These are phyloP conservation scores for Picochlorum sp. DNA, from an alignment of 139 green algal species.

Conservation along the genomic window DNA sequence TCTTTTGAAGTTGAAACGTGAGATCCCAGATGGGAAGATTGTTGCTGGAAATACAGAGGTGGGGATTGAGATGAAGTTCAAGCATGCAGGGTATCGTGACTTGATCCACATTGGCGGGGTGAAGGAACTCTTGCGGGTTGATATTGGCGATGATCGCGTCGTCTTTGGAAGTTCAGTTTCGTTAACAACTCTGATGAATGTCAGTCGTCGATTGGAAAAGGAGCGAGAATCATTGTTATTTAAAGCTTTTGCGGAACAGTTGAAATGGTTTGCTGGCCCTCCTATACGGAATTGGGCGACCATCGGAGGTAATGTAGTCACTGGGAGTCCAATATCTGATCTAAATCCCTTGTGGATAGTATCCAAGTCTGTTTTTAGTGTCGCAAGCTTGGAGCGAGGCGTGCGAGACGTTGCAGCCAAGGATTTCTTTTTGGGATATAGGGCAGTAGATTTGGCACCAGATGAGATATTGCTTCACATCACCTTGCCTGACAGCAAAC, in stretches of 20 bases:
- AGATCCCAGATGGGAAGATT: constrained; percentile 56
- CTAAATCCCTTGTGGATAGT: constrained; percentile 89
- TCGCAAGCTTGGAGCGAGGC: constrained; percentile 29
- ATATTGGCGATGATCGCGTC: constrained; percentile 43
- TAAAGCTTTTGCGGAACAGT: constrained; percentile 73
- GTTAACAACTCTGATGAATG: constrained; percentile 53
- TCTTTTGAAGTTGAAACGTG: constrained; percentile 66
- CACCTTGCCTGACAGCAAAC: constrained; percentile 57
- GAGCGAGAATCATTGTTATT: constrained; percentile 26
- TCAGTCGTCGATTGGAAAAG: constrained; percentile 28
- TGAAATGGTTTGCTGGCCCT: constrained; percentile 74
- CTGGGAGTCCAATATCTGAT: constrained; percentile 86
- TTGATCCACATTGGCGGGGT: constrained; percentile 70
- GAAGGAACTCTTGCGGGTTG: constrained; percentile 62
- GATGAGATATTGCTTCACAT: constrained; percentile 74
- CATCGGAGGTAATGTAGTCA: constrained; percentile 88
- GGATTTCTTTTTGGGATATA: constrained; percentile 91
- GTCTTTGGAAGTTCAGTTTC: constrained; percentile 68
- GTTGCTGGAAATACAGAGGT: constrained; percentile 94
- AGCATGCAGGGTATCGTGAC: constrained; percentile 63
- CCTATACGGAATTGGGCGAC: constrained; percentile 90
- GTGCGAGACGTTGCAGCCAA: constrained; percentile 29
- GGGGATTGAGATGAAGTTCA: constrained; percentile 98
- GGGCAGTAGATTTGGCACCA: constrained; percentile 63
- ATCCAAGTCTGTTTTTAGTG: constrained; percentile 40